These are phyloP conservation scores for Smittium culicis DNA, from an alignment of 371 early-diverging fungal species.

Conservation along the genomic window DNA sequence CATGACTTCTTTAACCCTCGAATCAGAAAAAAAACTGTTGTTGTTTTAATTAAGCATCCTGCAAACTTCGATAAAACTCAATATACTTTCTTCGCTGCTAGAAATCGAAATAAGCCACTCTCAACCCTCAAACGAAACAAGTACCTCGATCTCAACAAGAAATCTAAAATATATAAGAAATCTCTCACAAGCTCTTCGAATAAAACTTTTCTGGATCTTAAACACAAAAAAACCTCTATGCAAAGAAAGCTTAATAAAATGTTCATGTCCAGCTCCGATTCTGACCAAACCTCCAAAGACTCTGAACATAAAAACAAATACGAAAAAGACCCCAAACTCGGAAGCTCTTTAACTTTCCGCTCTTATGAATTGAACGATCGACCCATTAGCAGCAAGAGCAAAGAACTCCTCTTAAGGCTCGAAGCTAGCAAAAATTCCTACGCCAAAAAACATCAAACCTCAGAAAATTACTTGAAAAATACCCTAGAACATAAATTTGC, in stretches of 20 bases:
- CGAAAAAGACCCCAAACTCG: neutral
- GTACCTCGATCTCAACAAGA: neutral
- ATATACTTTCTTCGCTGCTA: neutral
- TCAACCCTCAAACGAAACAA: conserved; percentile 17
- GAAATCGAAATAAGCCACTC: conserved; percentile 38
- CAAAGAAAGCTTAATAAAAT: neutral
- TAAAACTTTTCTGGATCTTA: neutral
- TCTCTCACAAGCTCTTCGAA: neutral
- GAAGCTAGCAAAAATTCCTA: neutral
- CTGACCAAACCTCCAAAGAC: neutral
- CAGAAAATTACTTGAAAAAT: neutral
- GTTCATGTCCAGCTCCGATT: neutral
- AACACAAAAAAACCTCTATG: neutral
- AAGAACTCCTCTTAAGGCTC: neutral
- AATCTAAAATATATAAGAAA: neutral
- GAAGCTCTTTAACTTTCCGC: neutral
- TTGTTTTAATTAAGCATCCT: neutral
- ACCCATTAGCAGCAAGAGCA: neutral
- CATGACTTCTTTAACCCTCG: neutral
- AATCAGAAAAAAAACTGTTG: neutral
- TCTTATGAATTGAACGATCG: neutral
- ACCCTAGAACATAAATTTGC: neutral
- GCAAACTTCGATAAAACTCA: neutral
- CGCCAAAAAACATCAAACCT: neutral
- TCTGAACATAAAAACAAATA: neutral